A percentile compares a stretch with the other conserved stretches of the same genome.
These are phyloP conservation scores for Colletotrichum ledebouriae DNA, from an alignment of 2,329 filamentous ascomycete genomes.

Conservation along the genomic window DNA sequence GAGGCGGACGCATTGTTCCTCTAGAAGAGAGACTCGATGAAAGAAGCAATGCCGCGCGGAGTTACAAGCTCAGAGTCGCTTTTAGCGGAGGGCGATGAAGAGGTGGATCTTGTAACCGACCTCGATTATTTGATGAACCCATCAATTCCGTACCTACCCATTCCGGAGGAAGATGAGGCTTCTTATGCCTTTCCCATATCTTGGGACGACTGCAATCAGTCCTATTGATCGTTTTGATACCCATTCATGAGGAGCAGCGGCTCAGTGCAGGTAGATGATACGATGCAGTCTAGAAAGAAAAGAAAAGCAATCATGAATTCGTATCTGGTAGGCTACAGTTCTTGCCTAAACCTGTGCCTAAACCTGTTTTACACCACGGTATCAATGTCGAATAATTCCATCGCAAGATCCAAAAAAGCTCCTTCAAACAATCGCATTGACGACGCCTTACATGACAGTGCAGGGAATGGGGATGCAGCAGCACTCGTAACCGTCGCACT, in stretches of 20 bases:
- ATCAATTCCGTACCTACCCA: no score
- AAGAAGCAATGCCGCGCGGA: no score
- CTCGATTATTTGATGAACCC: no score
- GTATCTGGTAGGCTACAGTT: not conserved
- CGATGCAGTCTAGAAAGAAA: not conserved
- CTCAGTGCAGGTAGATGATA: no score
- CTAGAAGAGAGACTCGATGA: slow-evolving; percentile 42
- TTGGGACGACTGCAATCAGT: no score
- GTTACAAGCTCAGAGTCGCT: no score
- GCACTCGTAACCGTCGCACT: slow-evolving; percentile 65
- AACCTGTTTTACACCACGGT: not conserved
- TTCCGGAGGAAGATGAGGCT: no score
- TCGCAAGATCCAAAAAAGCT: not conserved
- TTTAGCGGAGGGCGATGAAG: not conserved
- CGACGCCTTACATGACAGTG: slow-evolving; percentile 58
- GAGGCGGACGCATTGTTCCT: slow-evolving; percentile 57
- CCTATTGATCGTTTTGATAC: slow-evolving; percentile 1
- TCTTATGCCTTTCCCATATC: no score
- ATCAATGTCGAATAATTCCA: not conserved
- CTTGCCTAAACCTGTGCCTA: not conserved
- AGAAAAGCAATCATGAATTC: slow-evolving; percentile 12
- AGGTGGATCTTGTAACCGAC: no score
- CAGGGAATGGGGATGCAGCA: slow-evolving; percentile 69
- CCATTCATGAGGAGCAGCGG: not conserved
- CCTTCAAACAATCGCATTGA: not conserved